phyloP scores from a whole-genome alignment of 2,329 filamentous ascomycete species.

The Colletotrichum sublineola region DNA sequence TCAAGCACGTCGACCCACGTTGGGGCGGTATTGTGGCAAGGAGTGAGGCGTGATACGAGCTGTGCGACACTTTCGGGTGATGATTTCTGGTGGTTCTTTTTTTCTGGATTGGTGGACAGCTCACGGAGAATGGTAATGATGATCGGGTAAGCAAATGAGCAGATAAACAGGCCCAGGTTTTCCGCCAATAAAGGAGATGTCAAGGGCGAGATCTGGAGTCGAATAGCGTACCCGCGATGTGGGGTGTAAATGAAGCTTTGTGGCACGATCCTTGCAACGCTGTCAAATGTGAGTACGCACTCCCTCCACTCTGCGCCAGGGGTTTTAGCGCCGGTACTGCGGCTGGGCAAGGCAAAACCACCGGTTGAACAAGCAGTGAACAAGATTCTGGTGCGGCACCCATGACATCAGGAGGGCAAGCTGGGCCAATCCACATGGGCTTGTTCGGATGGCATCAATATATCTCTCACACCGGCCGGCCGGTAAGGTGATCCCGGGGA shows the following conservation, averaged over 20 bases:
- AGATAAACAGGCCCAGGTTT: slow-evolving; percentile 7
- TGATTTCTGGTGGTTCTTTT: not conserved
- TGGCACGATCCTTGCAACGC: slow-evolving; percentile 17
- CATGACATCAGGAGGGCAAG: not conserved
- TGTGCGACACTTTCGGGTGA: slow-evolving; percentile 13
- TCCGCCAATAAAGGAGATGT: slow-evolving; percentile 20
- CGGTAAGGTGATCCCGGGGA: not conserved
- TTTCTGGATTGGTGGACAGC: not conserved
- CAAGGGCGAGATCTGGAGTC: slow-evolving; percentile 11
- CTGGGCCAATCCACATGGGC: not conserved
- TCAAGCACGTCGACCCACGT: slow-evolving; percentile 17
- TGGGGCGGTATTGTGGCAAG: not conserved
- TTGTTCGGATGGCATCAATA: not conserved
- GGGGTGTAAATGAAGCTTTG: slow-evolving; percentile 26
- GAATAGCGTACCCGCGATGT: slow-evolving; percentile 26
- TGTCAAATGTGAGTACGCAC: not conserved
- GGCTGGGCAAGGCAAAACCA: not conserved
- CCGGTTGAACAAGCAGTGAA: not conserved
- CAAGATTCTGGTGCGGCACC: too few relatives aligned
- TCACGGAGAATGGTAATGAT: not conserved
- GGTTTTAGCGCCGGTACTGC: not conserved
- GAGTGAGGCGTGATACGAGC: not conserved
- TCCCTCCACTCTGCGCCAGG: slow-evolving; percentile 23
- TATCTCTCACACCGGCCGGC: not conserved
- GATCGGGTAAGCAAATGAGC: slow-evolving; percentile 17